Conservation (phyloP, 306 rosid genomes). For the Vigna mungo region DNA sequence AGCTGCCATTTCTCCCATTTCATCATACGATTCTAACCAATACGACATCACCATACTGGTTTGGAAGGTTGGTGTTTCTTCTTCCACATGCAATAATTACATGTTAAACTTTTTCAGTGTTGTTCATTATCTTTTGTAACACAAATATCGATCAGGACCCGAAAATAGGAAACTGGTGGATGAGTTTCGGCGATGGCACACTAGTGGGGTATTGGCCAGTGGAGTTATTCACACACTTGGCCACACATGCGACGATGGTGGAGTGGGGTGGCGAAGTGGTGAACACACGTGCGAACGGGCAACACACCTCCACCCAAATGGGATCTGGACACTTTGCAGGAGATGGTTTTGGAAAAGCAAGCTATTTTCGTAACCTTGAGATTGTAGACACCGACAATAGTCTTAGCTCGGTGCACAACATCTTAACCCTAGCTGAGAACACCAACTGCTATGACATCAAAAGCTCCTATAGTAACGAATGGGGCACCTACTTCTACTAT, state of each 20-base stretch:
- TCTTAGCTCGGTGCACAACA: conserved; percentile 61
- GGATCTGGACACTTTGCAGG: conserved; percentile 83
- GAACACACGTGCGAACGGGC: conserved; percentile 65
- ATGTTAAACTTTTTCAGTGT: background rate
- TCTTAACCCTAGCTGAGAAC: conserved; percentile 79
- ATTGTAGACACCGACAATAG: conserved; percentile 86
- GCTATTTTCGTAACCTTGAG: conserved; percentile 91
- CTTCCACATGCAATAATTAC: background rate
- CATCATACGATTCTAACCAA: conserved; percentile 66
- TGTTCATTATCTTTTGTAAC: background rate
- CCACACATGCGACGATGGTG: conserved; percentile 86
- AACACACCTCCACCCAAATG: conserved; percentile 93
- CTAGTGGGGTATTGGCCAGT: conserved; percentile 96
- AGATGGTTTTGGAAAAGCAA: conserved; percentile 90
- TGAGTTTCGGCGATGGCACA: conserved; percentile 81
- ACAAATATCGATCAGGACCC: conserved; percentile 64
- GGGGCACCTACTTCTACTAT: conserved; percentile 94
- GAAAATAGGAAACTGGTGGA: conserved; percentile 93
- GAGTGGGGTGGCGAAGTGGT: conserved; percentile 99
- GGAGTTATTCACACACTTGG: conserved; percentile 86
- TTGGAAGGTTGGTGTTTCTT: conserved; percentile 74
- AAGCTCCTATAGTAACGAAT: conserved; percentile 67
- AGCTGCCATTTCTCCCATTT: conserved; percentile 92
- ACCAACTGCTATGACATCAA: conserved; percentile 78
- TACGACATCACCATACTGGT: conserved; percentile 84